These are phyloP conservation scores for Tuber brumale DNA, from an alignment of 495 filamentous ascomycete species.

Conservation along the genomic window DNA sequence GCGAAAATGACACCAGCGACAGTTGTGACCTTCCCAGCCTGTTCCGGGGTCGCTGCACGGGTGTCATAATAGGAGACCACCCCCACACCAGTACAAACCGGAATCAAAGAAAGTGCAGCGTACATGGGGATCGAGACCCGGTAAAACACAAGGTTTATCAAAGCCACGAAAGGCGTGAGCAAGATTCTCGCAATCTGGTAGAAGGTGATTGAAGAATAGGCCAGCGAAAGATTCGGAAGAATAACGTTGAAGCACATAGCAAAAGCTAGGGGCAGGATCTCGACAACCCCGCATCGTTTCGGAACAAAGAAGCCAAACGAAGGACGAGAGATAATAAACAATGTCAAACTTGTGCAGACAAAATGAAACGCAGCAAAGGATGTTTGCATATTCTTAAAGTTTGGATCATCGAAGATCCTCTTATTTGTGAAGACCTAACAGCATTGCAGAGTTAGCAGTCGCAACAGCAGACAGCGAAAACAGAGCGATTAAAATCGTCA, in stretches of 20 bases:
- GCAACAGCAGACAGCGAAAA: neutral
- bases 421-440: conserved; percentile 72
- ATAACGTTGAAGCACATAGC: conserved; percentile 69
- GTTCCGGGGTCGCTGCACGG: conserved; percentile 46
- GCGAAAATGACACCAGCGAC: conserved; percentile 58
- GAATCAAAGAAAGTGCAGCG: conserved; percentile 54
- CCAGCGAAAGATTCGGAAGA: conserved; percentile 65
- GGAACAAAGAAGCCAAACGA: conserved; percentile 56
- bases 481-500: neutral
- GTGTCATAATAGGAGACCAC: conserved; percentile 69
- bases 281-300: conserved; percentile 50
- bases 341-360: conserved; percentile 59
- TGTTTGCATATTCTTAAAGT: conserved; percentile 59
- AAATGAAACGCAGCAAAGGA: conserved; percentile 70
- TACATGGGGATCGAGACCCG: conserved; percentile 51
- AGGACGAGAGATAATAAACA: conserved; percentile 60
- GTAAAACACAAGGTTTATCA: conserved; percentile 63
- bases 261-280: conserved; percentile 59
- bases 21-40: conserved; percentile 49
- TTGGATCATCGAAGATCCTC: conserved; percentile 61
- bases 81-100: conserved; percentile 61
- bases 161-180: conserved; percentile 61
- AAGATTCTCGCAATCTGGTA: conserved; percentile 68
- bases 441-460: conserved; percentile 7
- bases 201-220: conserved; percentile 65